phyloP scores from a whole-genome alignment of 2,329 filamentous ascomycete genomes.

The Dactylonectria estremocensis region DNA sequence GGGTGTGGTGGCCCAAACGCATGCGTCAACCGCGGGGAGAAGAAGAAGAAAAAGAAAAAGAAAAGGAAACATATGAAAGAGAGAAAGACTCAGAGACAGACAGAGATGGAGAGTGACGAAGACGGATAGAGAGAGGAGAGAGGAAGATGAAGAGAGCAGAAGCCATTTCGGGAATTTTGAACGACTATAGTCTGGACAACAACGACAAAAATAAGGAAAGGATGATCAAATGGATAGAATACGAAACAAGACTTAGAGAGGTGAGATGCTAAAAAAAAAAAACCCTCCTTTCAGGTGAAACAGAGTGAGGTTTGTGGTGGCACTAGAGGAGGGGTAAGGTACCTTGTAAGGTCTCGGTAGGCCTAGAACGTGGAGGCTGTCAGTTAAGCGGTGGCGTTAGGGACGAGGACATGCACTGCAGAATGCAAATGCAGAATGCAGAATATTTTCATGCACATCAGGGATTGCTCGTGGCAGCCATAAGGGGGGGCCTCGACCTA shows the following conservation, averaged over 20 bases:
- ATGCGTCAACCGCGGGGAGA: slow-evolving; percentile 17
- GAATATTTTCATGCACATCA: slow-evolving; percentile 31
- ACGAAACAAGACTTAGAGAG: background rate
- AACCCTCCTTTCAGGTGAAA: slow-evolving; percentile 5
- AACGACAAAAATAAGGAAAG: background rate
- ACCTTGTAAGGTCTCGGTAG: slow-evolving; percentile 56
- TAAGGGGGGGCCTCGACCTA: slow-evolving; percentile 44
- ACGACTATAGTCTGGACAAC: no score
- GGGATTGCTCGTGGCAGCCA: slow-evolving; percentile 31
- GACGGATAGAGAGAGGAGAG: background rate
- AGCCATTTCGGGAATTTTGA: no score
- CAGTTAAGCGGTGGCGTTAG: slow-evolving; percentile 35
- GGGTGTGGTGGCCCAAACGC: background rate
- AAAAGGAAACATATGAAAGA: background rate
- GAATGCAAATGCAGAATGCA: slow-evolving; percentile 27
- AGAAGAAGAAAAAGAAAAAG: background rate
- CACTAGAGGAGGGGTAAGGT: slow-evolving; percentile 32
- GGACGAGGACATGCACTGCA: slow-evolving; percentile 17
- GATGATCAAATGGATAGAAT: background rate
- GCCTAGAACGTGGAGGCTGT: slow-evolving; percentile 52
- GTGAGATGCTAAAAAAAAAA: background rate
- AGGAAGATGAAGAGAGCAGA: background rate
- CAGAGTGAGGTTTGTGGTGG: background rate
- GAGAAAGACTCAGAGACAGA: no score
- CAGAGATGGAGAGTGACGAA: no score